These are phyloP conservation scores for Triglochin maritima DNA, from an alignment of 106 monocot species.

Conservation along the genomic window DNA sequence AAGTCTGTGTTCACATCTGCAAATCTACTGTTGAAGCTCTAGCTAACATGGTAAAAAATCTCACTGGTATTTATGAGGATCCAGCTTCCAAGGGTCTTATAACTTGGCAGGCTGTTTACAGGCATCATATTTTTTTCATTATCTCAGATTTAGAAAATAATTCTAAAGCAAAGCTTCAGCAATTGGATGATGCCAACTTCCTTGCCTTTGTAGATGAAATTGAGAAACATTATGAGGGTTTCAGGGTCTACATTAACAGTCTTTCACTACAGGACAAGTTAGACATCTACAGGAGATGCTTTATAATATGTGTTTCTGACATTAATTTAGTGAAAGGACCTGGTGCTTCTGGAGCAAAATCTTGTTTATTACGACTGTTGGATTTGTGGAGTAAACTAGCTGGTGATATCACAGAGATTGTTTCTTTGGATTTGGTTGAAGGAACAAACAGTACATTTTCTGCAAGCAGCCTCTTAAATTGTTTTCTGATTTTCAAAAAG, in stretches of 20 bases:
- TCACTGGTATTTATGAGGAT: constrained; percentile 39
- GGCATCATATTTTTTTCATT: constrained; percentile 42
- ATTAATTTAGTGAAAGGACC: constrained; percentile 15
- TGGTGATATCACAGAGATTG: constrained; percentile 21
- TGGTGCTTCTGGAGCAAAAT: constrained; percentile 32
- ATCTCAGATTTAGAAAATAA: constrained; percentile 41
- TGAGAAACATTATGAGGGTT: constrained; percentile 45
- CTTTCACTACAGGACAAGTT: constrained; percentile 37
- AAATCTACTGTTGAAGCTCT: constrained; percentile 56
- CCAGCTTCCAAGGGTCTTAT: constrained; percentile 44
- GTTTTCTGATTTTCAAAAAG: constrained; percentile 37
- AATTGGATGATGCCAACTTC: constrained; percentile 27
- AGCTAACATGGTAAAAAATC: constrained; percentile 52
- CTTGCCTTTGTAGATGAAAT: constrained; percentile 35
- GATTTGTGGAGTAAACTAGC: constrained; percentile 64
- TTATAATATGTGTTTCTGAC: constrained; percentile 33
- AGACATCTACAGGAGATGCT: constrained; percentile 36
- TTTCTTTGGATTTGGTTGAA: not conserved
- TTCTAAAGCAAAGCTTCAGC: constrained; percentile 14
- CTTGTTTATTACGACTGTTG: constrained; percentile 30
- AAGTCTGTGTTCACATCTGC: constrained; percentile 53
- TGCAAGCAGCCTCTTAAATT: constrained; percentile 20
- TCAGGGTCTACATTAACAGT: constrained; percentile 48
- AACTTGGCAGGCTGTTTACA: constrained; percentile 61
- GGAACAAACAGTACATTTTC: constrained; percentile 9